Conservation (phyloP, 1,139 yeast genomes). For the Pneumocystis oryctolagi region DNA sequence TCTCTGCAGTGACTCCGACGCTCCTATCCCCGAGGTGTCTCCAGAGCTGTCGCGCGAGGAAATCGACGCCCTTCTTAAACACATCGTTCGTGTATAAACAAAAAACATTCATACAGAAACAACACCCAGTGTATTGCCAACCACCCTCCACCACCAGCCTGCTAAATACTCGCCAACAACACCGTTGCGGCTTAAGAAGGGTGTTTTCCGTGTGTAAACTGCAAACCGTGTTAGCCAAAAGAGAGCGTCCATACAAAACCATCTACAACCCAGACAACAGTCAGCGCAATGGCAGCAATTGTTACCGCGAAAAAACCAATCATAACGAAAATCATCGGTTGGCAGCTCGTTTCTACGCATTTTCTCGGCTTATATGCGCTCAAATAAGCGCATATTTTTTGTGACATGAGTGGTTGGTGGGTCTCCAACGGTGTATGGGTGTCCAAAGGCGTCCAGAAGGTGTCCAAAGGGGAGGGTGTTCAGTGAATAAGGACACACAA, state of each 20-base stretch:
- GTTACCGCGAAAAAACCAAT: neutral
- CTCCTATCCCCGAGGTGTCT: neutral
- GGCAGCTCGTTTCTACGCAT: neutral
- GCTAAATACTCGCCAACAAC: too few relatives aligned
- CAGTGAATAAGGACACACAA: too few relatives aligned
- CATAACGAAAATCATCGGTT: neutral
- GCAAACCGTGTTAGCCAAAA: too few relatives aligned
- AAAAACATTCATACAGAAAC: neutral
- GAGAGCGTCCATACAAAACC: too few relatives aligned
- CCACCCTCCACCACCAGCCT: too few relatives aligned
- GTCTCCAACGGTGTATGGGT: too few relatives aligned
- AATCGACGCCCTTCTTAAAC: neutral
- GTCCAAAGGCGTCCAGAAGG: too few relatives aligned
- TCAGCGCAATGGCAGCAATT: neutral
- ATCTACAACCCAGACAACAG: neutral
- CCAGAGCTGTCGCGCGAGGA: neutral
- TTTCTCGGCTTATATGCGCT: neutral
- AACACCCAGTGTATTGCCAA: too few relatives aligned
- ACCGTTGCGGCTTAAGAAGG: too few relatives aligned
- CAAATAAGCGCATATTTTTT: neutral
- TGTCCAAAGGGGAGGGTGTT: too few relatives aligned
- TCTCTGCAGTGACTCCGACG: neutral
- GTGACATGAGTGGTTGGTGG: too few relatives aligned
- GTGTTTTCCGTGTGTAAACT: too few relatives aligned
- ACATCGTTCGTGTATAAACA: neutral